Evolutionary conservation across 208 protist species (phyloP).

Genomic region (Naegleria gruberi): DNA sequence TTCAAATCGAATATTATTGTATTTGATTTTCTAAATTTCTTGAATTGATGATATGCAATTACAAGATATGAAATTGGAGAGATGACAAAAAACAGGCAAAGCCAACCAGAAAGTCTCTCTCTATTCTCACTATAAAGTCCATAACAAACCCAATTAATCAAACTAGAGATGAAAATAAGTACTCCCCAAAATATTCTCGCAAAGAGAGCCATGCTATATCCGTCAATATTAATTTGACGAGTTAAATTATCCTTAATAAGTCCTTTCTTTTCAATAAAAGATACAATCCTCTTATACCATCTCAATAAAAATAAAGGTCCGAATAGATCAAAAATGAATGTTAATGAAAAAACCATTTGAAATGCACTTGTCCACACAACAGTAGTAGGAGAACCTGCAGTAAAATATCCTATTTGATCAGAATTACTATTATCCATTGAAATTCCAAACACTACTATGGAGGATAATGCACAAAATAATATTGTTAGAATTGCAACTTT

Average conservation of each 20-base stretch:
- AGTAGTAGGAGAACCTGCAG: not conserved
- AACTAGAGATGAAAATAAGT: not conserved
- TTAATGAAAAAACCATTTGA: too few relatives aligned
- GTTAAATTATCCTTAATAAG: too few relatives aligned
- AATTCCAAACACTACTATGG: not conserved
- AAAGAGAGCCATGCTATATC: not conserved
- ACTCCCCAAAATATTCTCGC: too few relatives aligned
- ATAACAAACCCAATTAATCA: constrained; percentile 5
- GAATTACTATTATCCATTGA: not conserved
- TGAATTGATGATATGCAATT: not conserved
- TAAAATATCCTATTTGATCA: not conserved
- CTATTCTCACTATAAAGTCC: not conserved
- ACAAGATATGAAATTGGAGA: not conserved
- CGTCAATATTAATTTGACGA: too few relatives aligned
- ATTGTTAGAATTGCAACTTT: not conserved
- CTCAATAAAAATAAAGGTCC: not conserved
- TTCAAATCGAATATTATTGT: not conserved
- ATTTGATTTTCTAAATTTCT: not conserved
- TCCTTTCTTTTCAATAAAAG: not conserved
- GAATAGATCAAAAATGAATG: not conserved
- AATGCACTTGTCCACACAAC: not conserved
- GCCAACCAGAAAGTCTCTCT: not conserved
- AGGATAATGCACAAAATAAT: not conserved
- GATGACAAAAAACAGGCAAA: not conserved
- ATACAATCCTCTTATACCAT: not conserved